Percentiles rank a stretch among this genome's conserved stretches.
Evolutionary conservation across 1,284 basidiomycete species (phyloP).

Genomic region (Wallemia mellicola): DNA sequence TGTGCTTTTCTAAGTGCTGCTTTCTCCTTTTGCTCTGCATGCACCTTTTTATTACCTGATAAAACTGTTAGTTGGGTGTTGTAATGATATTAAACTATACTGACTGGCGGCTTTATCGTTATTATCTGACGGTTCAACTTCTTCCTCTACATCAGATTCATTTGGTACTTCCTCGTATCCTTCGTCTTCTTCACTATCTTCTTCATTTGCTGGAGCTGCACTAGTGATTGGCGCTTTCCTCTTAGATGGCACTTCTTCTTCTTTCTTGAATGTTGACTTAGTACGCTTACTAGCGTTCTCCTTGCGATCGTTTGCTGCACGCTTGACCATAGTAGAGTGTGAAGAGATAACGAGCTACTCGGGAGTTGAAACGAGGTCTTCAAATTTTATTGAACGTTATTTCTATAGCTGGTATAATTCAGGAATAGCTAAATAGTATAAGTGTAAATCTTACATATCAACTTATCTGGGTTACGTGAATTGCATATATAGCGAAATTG

Average conservation of each 20-base stretch:
- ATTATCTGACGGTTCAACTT: slow-evolving; percentile 7
- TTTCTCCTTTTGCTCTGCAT: slow-evolving; percentile 9
- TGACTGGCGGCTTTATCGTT: slow-evolving; percentile 5
- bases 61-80: slow-evolving; percentile 14
- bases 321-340: background rate
- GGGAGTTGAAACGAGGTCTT: too few relatives aligned
- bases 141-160: background rate
- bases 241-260: background rate
- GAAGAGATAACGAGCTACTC: background rate
- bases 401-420: too few relatives aligned
- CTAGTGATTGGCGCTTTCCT: background rate
- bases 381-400: too few relatives aligned
- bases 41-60: slow-evolving; percentile 9
- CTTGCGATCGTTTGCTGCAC: background rate
- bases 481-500: too few relatives aligned
- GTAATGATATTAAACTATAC: slow-evolving; percentile 6
- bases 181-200: slow-evolving; percentile 8
- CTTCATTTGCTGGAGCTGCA: slow-evolving; percentile 7
- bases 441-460: too few relatives aligned
- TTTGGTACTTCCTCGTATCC: slow-evolving; percentile 1
- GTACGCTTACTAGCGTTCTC: background rate
- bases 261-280: background rate
- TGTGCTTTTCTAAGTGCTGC: slow-evolving; percentile 22
- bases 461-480: too few relatives aligned
- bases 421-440: too few relatives aligned